A percentile compares a stretch with the other conserved stretches of the same genome.
Conservation (phyloP, 2,329 filamentous ascomycete genomes). For the Calonectria leucothoes region DNA sequence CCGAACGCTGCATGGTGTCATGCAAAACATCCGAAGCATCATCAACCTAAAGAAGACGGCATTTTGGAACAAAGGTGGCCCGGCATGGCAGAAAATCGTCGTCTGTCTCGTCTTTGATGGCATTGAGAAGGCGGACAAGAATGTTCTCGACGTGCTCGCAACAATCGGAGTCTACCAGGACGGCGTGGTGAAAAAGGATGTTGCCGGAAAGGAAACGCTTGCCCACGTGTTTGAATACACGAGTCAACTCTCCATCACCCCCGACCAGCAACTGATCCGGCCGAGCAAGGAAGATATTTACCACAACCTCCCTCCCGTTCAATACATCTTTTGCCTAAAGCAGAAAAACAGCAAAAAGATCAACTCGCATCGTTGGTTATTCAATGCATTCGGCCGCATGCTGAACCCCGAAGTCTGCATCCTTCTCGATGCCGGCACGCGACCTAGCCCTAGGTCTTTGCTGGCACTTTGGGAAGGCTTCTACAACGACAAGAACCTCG, state of each 20-base stretch:
- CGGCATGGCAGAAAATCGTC: not conserved
- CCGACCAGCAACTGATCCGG: not conserved
- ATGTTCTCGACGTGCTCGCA: not conserved
- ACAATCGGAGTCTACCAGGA: not conserved
- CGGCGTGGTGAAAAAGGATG: not conserved
- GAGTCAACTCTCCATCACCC: not conserved
- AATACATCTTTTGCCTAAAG: not conserved
- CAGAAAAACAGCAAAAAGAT: not conserved
- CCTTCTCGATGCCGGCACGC: not conserved
- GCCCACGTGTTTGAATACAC: not conserved
- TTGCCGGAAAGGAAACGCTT: not conserved
- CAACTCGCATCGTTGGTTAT: not conserved
- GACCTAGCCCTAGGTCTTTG: not conserved
- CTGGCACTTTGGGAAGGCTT: not conserved
- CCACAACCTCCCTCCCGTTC: not conserved
- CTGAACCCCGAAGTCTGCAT: not conserved
- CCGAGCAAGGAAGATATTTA: not conserved
- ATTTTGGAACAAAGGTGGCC: constrained; percentile 1
- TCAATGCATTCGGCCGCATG: not conserved
- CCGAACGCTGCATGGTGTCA: not conserved
- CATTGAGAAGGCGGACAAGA: not conserved
- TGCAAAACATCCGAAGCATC: constrained; percentile 1
- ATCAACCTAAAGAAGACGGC: not conserved
- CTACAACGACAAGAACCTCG: not conserved
- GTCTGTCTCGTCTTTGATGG: not conserved